phyloP scores from a whole-genome alignment of 2,329 filamentous ascomycete species.

The Neonectria hederae region DNA sequence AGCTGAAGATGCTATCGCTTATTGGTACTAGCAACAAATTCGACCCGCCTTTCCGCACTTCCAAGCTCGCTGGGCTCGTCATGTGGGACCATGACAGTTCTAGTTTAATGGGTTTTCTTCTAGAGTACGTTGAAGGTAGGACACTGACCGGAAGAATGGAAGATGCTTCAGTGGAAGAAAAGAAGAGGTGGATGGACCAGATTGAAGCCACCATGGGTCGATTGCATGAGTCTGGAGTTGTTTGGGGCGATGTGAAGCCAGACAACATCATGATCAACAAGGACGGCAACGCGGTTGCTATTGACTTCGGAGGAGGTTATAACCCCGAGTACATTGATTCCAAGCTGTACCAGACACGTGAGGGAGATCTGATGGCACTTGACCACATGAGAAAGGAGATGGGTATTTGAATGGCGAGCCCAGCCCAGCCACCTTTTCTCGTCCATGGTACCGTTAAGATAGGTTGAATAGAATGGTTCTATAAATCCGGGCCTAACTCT shows the following conservation, averaged over 20 bases:
- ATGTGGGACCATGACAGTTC: conserved; percentile 29
- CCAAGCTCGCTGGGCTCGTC: conserved; percentile 26
- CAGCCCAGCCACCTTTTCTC: not conserved
- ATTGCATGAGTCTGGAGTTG: conserved; percentile 38
- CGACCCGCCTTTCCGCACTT: conserved; percentile 38
- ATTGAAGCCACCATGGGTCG: conserved; percentile 24
- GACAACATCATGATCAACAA: conserved; percentile 45
- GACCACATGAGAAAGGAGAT: conserved; percentile 9
- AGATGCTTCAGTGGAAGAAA: not conserved
- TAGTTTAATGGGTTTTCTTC: conserved; percentile 28
- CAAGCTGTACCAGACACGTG: conserved; percentile 29
- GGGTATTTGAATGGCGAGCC: not conserved
- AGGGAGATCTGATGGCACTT: conserved; percentile 27
- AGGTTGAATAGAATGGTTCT: too few species aligned
- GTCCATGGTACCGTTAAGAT: not conserved
- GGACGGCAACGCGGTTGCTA: conserved; percentile 42
- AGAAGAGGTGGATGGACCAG: conserved; percentile 30
- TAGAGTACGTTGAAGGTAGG: conserved; percentile 26
- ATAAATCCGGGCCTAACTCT: too few species aligned
- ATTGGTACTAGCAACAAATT: conserved; percentile 13
- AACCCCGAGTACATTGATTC: conserved; percentile 41
- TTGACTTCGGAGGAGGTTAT: conserved; percentile 45
- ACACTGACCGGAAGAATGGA: conserved; percentile 10
- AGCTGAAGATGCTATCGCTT: conserved; percentile 16
- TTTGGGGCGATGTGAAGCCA: conserved; percentile 47